Conservation (phyloP, 2,329 filamentous ascomycete genomes). For the Grosmannia clavigera region DNA sequence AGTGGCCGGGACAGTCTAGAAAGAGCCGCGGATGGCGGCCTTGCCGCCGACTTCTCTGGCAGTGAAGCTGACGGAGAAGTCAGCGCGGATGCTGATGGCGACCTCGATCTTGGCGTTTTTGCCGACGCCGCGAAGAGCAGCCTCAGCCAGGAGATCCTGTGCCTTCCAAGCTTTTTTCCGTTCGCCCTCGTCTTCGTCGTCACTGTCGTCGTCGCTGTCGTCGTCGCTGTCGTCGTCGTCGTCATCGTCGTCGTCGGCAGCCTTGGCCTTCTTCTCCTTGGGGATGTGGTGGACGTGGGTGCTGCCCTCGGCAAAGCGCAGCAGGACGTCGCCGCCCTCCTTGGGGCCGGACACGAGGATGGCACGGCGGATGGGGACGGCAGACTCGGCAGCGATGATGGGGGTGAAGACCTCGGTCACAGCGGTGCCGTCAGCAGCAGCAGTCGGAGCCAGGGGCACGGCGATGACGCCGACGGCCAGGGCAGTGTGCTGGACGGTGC, state of each 20-base stretch:
- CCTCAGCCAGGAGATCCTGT: conserved; percentile 70
- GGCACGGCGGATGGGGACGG: conserved; percentile 76
- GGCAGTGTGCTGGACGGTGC: conserved; percentile 79
- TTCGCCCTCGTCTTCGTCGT: conserved; percentile 78
- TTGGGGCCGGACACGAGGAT: conserved; percentile 66
- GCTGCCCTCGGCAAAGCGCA: conserved; percentile 79
- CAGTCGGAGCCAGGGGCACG: conserved; percentile 40
- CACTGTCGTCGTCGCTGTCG: conserved; percentile 45
- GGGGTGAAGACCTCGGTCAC: conserved; percentile 60
- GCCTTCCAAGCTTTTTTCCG: conserved; percentile 90
- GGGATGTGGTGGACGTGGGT: conserved; percentile 62
- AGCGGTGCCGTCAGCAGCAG: conserved; percentile 46
- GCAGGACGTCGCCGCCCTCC: conserved; percentile 73
- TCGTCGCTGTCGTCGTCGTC: conserved; percentile 43
- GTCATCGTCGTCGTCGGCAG: conserved; percentile 52
- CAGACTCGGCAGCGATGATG: conserved; percentile 75
- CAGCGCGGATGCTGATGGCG: conserved; percentile 73
- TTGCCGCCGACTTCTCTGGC: conserved; percentile 79
- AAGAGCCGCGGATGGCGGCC: conserved; percentile 59
- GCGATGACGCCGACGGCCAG: conserved; percentile 81
- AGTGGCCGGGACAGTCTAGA: conserved; percentile 3
- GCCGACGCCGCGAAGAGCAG: conserved; percentile 71
- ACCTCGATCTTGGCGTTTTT: conserved; percentile 87
- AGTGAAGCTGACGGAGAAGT: conserved; percentile 69
- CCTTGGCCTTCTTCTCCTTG: conserved; percentile 69